phyloP scores from a whole-genome alignment of 2,329 filamentous ascomycete genomes.

The Diaporthe sp. region DNA sequence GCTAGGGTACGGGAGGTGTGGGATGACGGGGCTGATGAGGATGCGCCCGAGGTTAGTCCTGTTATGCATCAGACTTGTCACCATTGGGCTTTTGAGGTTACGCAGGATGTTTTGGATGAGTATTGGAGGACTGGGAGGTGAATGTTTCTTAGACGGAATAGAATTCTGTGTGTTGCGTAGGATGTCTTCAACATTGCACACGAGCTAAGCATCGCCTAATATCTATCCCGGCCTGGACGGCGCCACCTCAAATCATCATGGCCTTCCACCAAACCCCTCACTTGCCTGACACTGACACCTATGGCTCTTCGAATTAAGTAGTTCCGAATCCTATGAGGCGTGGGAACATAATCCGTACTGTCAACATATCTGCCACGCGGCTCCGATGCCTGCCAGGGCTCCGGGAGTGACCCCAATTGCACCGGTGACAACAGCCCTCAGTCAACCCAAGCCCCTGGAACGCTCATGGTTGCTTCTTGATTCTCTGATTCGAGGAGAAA shows the following conservation, averaged over 20 bases:
- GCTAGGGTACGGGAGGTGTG: conserved; percentile 57
- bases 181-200: no score
- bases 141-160: background rate
- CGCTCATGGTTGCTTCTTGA: background rate
- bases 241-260: no score
- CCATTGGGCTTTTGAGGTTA: conserved; percentile 68
- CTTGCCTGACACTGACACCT: no score
- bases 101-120: conserved; percentile 63
- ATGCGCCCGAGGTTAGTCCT: conserved; percentile 61
- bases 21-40: conserved; percentile 61
- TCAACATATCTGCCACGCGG: background rate
- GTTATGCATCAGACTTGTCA: conserved; percentile 71
- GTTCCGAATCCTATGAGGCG: background rate
- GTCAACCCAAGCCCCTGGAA: conserved; percentile 6
- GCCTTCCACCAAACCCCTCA: no score
- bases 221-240: background rate
- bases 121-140: conserved; percentile 55
- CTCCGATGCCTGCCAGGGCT: background rate
- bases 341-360: background rate
- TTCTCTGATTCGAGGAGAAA: background rate
- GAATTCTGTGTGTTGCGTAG: background rate
- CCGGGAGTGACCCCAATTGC: background rate
- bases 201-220: background rate
- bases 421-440: background rate
- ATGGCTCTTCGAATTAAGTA: background rate